These are phyloP conservation scores for Hemisphaericaspora subhashii DNA, from an alignment of 1,139 yeast species.

Conservation along the genomic window DNA sequence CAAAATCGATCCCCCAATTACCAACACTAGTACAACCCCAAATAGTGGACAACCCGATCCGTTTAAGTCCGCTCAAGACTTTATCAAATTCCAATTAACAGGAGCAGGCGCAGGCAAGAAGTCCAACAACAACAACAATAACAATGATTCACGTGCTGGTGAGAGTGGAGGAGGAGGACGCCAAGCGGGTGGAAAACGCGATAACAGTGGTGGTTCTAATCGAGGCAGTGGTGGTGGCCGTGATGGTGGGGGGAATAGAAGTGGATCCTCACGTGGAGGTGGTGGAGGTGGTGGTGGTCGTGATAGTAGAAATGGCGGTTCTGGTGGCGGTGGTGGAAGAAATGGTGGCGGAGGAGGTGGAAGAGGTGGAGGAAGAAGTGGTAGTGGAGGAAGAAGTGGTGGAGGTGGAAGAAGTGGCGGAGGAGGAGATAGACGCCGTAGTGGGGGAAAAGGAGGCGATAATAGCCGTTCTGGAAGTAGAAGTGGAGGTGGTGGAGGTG, in stretches of 20 bases:
- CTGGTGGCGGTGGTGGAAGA: constrained; percentile 3
- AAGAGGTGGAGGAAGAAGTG: neutral
- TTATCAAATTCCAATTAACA: neutral
- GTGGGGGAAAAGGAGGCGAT: neutral
- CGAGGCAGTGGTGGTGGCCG: constrained; percentile 2
- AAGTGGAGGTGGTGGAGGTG: neutral
- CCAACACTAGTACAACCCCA: no score
- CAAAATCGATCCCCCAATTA: no score
- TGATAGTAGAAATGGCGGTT: neutral
- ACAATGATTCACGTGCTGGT: neutral
- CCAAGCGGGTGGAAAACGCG: neutral
- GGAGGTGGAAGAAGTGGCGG: neutral
- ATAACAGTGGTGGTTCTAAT: neutral
- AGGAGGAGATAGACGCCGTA: constrained; percentile 2
- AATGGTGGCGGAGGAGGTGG: neutral
- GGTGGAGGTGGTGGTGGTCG: neutral
- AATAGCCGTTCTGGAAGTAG: neutral
- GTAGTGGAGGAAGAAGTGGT: neutral
- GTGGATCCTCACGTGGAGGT: neutral
- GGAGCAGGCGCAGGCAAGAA: neutral
- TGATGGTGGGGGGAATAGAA: constrained; percentile 1
- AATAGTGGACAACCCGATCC: neutral
- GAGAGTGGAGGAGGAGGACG: no score
- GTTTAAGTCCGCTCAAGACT: neutral
- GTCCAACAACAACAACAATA: no score